Evolutionary conservation across 352 stramenopile genomes (phyloP), one percentile per base, ranked within the genome.

Genomic region (Pythium plurisporium): DNA sequence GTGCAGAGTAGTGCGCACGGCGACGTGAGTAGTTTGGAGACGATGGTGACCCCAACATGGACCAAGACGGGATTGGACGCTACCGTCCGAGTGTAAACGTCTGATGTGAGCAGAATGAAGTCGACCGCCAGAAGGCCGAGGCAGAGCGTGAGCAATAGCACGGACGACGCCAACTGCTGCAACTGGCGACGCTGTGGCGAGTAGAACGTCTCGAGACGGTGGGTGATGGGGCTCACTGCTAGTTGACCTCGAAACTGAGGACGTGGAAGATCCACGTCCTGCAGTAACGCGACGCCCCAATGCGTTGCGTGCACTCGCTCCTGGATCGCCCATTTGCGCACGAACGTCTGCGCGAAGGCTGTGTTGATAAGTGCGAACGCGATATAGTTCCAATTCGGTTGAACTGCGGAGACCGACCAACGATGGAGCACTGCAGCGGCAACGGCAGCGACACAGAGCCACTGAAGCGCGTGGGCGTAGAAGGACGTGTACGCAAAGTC

Each of bases 401-500:
- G 1, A 12, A 57, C n/a, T n/a, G n/a, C n/a, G n/a, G n/a, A n/a
- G n/a, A n/a, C n/a, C n/a, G n/a, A n/a, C n/a, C n/a, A n/a, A n/a
- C n/a, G n/a, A n/a, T n/a, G n/a, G n/a, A n/a, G n/a, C n/a, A n/a
- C n/a, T n/a, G n/a, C n/a, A 1, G 38, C 44, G 0, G 43, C 14
- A 1, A 83, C 36, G 4, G 70, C 71, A 1, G 64, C 17, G 4
- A 60, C 51, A 12, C 65, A 72, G 6, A 88, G 47, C 31, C 43
- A 62, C 47, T 76, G 80, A 29, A 90, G 52, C 9, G 65, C 55
- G 8, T 63, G 55, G 4, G 76, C 73, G 38, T 77, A 82, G 59
- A 78, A 87, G 29, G 73, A 82, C 29, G 74, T 74, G 65, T 87
- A 90, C 38, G 74, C 73, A 55, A 76, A 88, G 52, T 88, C 78